Conservation (phyloP, 495 filamentous ascomycete genomes). For the Cladorrhinum samala region DNA sequence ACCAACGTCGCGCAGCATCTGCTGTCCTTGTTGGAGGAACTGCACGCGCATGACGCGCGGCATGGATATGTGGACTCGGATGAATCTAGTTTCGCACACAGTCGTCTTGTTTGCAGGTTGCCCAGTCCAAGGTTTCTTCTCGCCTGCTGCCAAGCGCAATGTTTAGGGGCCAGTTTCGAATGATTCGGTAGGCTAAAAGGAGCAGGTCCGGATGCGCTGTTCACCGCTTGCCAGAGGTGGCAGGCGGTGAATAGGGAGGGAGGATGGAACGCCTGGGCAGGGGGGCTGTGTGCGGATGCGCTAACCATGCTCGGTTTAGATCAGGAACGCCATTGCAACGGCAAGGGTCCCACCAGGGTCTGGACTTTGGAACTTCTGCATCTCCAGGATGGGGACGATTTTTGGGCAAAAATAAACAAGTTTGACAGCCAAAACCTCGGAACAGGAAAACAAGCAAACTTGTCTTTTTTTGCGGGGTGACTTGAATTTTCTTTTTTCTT, state of each 20-base stretch:
- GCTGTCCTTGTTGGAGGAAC: no score
- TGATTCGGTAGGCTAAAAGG: neutral
- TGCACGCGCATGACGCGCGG: no score
- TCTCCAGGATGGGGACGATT: neutral
- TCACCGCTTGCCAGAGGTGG: neutral
- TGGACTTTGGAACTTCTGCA: no score
- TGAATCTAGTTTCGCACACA: no score
- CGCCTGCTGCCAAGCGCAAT: neutral
- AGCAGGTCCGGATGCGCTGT: neutral
- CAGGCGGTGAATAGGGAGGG: neutral
- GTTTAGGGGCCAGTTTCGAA: neutral
- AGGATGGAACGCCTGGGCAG: no score
- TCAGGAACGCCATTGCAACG: neutral
- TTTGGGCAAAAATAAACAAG: neutral
- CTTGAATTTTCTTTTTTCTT: no score
- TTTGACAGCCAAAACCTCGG: no score
- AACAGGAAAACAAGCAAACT: no score
- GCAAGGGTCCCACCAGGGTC: neutral
- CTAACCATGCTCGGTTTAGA: neutral
- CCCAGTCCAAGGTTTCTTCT: no score
- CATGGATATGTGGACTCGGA: no score
- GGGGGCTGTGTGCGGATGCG: neutral
- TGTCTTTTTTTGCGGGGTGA: no score
- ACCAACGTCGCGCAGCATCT: no score
- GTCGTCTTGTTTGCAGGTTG: neutral